Evolutionary conservation across 192 early-diverging fungal genomes (phyloP), one percentile per base, ranked within the genome.

Genomic region (Coemansia sp.): DNA sequence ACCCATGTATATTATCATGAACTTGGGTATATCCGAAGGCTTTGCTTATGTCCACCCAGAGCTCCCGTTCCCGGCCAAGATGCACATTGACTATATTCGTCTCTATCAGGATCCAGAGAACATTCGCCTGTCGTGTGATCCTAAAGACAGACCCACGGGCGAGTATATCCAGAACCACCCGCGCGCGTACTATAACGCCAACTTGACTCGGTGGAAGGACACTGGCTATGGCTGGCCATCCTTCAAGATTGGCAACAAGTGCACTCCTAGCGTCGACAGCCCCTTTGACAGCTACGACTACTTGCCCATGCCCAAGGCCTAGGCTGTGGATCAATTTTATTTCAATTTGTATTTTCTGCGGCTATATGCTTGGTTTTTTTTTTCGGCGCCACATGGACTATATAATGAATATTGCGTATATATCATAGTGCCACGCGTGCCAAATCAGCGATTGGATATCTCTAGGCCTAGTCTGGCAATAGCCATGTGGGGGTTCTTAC

Each of bases 1-100:
- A 67, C 87, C 87, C 66, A 88, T 88, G 87, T 88, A 82, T 55
- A 87, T 88, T 33, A 87, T 88, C 41, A 71, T 88, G 71, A 86
- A 86, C 43, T 71, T 88, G 63, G 87, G 84, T 12, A 77, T 88
- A 42, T 74, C 86, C 0, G 24, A 36, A 24, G 71, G 82, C 24
- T 86, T 86, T 63, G 73, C 78, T 5, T 75, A 76, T 33, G 86
- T 87, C 42, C 74, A 81, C 31, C 69, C 79, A 1, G 65, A 71
- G 3, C 66, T 87, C 12, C 22, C 59, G 18, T 76, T 86, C 71
- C 86, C 86, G 11, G 84, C 84, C 22, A 71, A 78, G 36, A 86
- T 88, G 86, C 79, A 81, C 51, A 60, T 88, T 33, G 87, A 88
- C 82, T 88, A 88, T 44, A 72, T 88, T 11, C 84, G 87, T 2